Base-by-base conservation (phyloP, 2,329 filamentous ascomycete species). In the Colletotrichum incanum region DNA sequence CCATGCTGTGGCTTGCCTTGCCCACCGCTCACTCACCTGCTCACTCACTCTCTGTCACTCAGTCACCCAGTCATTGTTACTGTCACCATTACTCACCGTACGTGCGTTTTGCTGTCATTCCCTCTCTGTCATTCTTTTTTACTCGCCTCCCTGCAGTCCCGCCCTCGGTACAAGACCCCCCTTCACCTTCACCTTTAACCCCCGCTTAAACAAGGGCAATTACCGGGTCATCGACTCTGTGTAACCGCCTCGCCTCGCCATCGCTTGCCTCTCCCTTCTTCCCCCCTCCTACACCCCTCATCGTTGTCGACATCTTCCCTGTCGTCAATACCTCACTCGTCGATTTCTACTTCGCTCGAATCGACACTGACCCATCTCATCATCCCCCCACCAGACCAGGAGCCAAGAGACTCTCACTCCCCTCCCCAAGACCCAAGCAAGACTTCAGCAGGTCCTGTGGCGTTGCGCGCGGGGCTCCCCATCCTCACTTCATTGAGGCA, bases 241-340 rank as follows among this genome's bases (percentile, higher is more conserved):
- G n/a, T n/a, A 64, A 64, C 18, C 49, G 63, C 41, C 50, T 59
- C 50, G n/a, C 47, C 58, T 66, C 31, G 45, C 37, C 43, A 39
- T 62, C 55, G 64, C 45, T 60, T 63, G 37, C 58, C 52, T 67
- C 65, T 54, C 59, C 59, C 28, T 37, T 31, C 18, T 41, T 43
- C 37, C 12, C 54, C 12, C 54, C 16, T 39, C 23, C 23, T 34
- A 16, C 49, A 54, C 65, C 65, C 69, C 47, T 43, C 69, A 49
- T 64, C 34, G 45, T 50, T 72, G 69, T 55, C 69, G 59, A 72
- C 69, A 72, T 69, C 65, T 72, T 72, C 69, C 69, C 69, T 69
- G 69, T 72, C 52, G 52, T 55, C 54, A 55, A 69, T 47, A 64
- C 47, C 65, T 69, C 69, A 72, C 28, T 72, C 65, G 65, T 60